Evolutionary conservation across 306 rosid species (phyloP), one percentile per base, ranked within the genome.

Genomic region (Fagus sylvatica): DNA sequence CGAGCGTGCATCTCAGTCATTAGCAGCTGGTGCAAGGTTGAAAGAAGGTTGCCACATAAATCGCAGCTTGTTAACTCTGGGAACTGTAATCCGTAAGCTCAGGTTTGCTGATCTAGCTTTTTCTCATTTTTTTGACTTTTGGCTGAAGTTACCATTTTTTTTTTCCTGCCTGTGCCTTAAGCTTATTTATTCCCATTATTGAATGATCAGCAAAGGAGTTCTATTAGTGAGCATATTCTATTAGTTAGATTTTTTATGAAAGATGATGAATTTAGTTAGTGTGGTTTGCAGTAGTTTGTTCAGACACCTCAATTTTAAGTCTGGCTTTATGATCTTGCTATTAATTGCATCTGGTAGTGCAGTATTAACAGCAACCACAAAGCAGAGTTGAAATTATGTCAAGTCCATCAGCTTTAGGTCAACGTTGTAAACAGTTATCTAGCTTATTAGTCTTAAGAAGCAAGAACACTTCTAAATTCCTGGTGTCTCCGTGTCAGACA

Each of bases 31-130:
- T 17, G 36, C 91, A 66, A 89, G 98, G 86, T 86, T 96, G 89
- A 96, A 96, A 90, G 99, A 96, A 85, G 99, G 98, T 69, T 93
- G 98, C 90, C 99, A 96, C 85, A 96, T 96, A 85, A 96, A 96
- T 79, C 97, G 98, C 68, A 96, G 99, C 84, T 87, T 96, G 81
- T 87, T 96, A 75, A 91, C 99, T 76, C 88, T 93, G 53, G 99
- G 99, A 82, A 96, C 99, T 75, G 98, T 96, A 67, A 86, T 96
- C 84, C 99, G 99, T 71, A 96, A 96, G 85, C 99, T 96, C 85
- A 93, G 99, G 99, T 96, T 74, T 80, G 85, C 79, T 77, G 76
- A 49, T 33, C 53, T 64, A 80, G 42, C 66, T 74, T 30, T 49
- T 60, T 85, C 81, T 71, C 74, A 49, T 37, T 41, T 66, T 70